phyloP scores from a whole-genome alignment of 345 rosid species.

The Hypericum androsaemum region DNA sequence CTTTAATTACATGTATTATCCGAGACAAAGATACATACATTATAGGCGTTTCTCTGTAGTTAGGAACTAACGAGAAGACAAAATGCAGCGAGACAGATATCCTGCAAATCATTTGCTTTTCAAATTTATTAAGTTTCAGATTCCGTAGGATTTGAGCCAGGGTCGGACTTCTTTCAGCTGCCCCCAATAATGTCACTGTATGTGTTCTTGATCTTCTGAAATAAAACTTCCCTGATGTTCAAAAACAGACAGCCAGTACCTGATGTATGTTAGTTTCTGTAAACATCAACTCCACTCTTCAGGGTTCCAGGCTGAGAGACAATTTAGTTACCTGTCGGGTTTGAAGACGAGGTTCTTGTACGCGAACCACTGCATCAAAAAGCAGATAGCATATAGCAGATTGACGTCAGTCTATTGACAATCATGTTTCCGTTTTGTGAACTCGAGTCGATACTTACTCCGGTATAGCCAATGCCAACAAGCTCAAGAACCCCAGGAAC shows the following conservation, averaged over 20 bases:
- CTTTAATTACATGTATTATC: slow-evolving; percentile 12
- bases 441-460: slow-evolving; percentile 36
- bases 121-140: slow-evolving; percentile 5
- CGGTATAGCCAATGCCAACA: slow-evolving; percentile 86
- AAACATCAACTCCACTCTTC: neutral
- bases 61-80: slow-evolving; percentile 15
- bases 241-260: neutral
- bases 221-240: slow-evolving; percentile 53
- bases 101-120: slow-evolving; percentile 17
- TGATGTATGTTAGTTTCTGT: no score
- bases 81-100: slow-evolving; percentile 12
- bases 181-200: slow-evolving; percentile 65
- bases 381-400: neutral
- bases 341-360: slow-evolving; percentile 75
- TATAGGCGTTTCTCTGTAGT: slow-evolving; percentile 20
- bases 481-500: slow-evolving; percentile 74
- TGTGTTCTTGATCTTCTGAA: slow-evolving; percentile 51
- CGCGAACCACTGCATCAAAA: slow-evolving; percentile 60
- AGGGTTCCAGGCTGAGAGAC: neutral
- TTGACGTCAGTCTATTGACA: neutral
- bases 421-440: no score
- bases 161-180: slow-evolving; percentile 29
- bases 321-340: slow-evolving; percentile 57
- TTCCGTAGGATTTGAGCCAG: slow-evolving; percentile 9
- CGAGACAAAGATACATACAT: slow-evolving; percentile 10